Base-by-base conservation (phyloP, 1,139 yeast species). In the Zygoascus meyerae region DNA sequence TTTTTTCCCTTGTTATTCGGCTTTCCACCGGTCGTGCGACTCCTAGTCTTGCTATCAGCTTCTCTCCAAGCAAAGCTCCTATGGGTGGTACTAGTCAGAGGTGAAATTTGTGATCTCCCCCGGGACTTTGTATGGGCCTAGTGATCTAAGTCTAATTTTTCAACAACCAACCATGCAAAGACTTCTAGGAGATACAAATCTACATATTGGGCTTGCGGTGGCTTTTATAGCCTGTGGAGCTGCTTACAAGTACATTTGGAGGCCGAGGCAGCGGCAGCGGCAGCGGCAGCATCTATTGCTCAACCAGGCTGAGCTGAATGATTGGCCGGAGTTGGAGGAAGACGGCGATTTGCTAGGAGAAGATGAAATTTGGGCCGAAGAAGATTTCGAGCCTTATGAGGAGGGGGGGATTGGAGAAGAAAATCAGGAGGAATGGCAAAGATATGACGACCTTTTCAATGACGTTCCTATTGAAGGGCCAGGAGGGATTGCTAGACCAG, bases 401-500 rank as follows among this genome's bases (percentile, higher is more conserved):
- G 45, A 37, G 3, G 48, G 44, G 32, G 48, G 30, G 28, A 47
- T 38, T 17, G 48, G 39, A 9, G 52, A 14, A 5, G 42, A 35
- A 5, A 36, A 43, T 2, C 44, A 36, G 10, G 48, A 36, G 3
- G 54, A 38, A 34, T 39, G 40, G 36, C 40, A 44, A 12, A 21
- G 42, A 7, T 38, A 34, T 17, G 42, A 44, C 10, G 46, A 35
- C 12, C 31, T 38, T n/a, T 17, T 44, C 12, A 15, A 35, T 15
- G 15, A 21, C 7, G 40, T 28, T 18, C 39, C 37, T 15, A 34
- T 9, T 15, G 46, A 44, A 14, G 46, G 38, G 9, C 36, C 12
- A 7, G 33, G 33, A 15, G 39, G 39, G 35, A 12, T 34, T 44
- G 35, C 48, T 32, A 15, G 50, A 45, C 17, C 46, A 45, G 12